Evolutionary conservation across 257 asterid genomes (phyloP).

Genomic region (Galeopsis tetrahit): DNA sequence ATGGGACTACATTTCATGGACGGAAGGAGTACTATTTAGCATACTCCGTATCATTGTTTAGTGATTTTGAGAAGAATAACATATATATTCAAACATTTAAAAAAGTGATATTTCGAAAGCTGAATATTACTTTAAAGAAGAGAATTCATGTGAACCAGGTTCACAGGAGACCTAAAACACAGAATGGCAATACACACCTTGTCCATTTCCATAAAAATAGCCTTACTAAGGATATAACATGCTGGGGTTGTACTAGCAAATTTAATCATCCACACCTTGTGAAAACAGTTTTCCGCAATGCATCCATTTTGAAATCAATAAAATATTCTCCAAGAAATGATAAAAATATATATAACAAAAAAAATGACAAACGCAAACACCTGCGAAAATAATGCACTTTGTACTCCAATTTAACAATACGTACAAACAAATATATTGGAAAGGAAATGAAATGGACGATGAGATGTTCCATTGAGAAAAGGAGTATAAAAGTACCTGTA

Average conservation of each 20-base stretch:
- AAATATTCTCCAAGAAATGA: not conserved
- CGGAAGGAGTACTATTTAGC: not conserved
- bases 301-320: not conserved
- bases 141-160: not conserved
- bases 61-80: not conserved
- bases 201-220: not conserved
- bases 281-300: not conserved
- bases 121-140: not conserved
- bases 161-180: too few species aligned
- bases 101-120: not conserved
- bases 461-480: not conserved
- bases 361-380: not conserved
- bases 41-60: not conserved
- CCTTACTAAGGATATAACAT: not conserved
- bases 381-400: not conserved
- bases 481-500: slow-evolving; percentile 56
- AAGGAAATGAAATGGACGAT: not conserved
- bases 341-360: not conserved
- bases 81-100: not conserved
- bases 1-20: too few species aligned
- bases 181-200: too few species aligned
- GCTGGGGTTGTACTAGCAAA: not conserved
- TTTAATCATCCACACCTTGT: not conserved
- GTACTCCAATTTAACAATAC: not conserved
- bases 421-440: not conserved